These are phyloP conservation scores for Ganoderma leucocontextum DNA, from an alignment of 1,284 basidiomycete genomes.

Conservation along the genomic window DNA sequence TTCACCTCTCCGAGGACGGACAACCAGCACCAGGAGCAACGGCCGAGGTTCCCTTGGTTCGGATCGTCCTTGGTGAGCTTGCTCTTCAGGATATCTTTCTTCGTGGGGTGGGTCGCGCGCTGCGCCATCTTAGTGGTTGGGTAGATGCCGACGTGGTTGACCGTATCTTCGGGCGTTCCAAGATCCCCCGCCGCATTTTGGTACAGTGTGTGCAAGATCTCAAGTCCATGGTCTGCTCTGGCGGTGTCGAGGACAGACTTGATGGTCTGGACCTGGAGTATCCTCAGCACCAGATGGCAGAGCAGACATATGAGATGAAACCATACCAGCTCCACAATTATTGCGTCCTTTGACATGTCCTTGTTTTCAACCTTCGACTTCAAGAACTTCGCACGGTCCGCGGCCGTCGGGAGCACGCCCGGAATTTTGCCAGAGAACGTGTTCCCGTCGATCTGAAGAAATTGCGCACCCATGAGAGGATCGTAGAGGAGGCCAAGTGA, in stretches of 20 bases:
- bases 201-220: background rate
- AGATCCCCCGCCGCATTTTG: background rate
- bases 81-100: background rate
- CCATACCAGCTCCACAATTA: background rate
- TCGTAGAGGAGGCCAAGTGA: too few relatives aligned
- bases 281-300: too few relatives aligned
- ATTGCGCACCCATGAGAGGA: too few relatives aligned
- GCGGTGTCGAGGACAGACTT: background rate
- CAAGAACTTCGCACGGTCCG: background rate
- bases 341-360: background rate
- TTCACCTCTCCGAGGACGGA: background rate
- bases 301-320: background rate
- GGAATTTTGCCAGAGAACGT: too few relatives aligned
- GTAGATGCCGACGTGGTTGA: conserved; percentile 1
- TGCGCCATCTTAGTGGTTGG: background rate
- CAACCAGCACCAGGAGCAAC: background rate
- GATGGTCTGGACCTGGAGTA: background rate
- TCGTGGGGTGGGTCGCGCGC: background rate
- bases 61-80: too few relatives aligned
- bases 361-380: background rate
- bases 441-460: too few relatives aligned
- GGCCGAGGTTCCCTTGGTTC: background rate
- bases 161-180: background rate
- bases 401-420: background rate
- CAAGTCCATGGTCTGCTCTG: background rate